Evolutionary conservation across 129 eudicot species (phyloP).

Genomic region (Flaveria ramosissima): DNA sequence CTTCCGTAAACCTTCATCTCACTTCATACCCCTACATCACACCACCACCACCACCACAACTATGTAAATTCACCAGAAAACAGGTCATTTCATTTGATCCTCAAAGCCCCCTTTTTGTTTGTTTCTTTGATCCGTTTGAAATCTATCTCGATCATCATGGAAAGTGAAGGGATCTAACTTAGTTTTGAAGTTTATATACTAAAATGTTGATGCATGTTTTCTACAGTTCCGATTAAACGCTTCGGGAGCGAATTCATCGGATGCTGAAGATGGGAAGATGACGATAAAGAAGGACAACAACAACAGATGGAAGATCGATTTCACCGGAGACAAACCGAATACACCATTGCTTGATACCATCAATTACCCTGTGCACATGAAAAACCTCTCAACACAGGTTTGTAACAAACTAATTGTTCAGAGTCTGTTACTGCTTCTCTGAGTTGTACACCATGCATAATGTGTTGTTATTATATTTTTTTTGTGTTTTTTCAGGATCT

Average conservation of each 20-base stretch:
- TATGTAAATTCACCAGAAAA: slow-evolving; percentile 33
- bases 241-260: slow-evolving; percentile 36
- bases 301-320: slow-evolving; percentile 59
- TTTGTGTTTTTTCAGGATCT: slow-evolving; percentile 47
- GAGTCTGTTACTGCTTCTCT: slow-evolving; percentile 22
- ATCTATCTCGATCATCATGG: background rate
- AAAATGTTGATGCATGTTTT: background rate
- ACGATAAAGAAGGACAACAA: slow-evolving; percentile 45
- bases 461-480: background rate
- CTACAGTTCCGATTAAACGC: slow-evolving; percentile 61
- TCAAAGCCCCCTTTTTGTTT: background rate
- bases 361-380: slow-evolving; percentile 77
- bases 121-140: too few relatives aligned
- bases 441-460: slow-evolving; percentile 30
- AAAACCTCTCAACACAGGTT: slow-evolving; percentile 66
- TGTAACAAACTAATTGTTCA: background rate
- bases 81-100: slow-evolving; percentile 38
- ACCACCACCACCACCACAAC: slow-evolving; percentile 36
- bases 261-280: slow-evolving; percentile 51
- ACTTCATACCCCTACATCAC: slow-evolving; percentile 33
- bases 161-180: background rate
- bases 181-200: background rate
- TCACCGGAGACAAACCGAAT: slow-evolving; percentile 59
- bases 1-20: slow-evolving; percentile 44
- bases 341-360: slow-evolving; percentile 80